Conservation (phyloP, 192 early-diverging fungal species). For the Geranomyces michiganensis region DNA sequence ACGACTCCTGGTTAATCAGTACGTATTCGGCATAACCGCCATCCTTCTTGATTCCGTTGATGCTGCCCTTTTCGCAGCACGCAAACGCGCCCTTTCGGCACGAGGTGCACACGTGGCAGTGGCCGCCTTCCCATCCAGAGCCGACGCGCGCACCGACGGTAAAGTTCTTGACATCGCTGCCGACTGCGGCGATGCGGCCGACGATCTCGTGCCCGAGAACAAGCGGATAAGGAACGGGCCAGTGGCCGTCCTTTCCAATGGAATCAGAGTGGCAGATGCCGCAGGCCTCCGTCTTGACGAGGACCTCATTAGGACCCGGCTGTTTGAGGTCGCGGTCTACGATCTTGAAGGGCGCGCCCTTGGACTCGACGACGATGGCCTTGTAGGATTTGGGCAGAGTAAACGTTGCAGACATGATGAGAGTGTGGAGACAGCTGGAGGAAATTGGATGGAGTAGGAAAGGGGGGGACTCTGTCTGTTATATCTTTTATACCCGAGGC, state of each 20-base stretch:
- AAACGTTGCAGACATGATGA: no score
- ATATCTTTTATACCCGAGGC: no score
- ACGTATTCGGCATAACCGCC: constrained; percentile 69
- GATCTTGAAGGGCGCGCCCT: constrained; percentile 15
- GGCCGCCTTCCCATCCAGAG: constrained; percentile 66
- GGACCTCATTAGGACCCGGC: constrained; percentile 7
- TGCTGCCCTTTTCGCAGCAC: constrained; percentile 57
- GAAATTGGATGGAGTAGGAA: no score
- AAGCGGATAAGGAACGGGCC: constrained; percentile 45
- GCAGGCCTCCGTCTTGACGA: constrained; percentile 34
- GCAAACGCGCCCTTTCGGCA: constrained; percentile 55
- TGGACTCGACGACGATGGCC: constrained; percentile 4
- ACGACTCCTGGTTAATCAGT: constrained; percentile 44
- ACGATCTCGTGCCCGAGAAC: constrained; percentile 75
- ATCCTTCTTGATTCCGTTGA: constrained; percentile 53
- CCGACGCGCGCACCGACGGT: constrained; percentile 68
- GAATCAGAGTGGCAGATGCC: constrained; percentile 44
- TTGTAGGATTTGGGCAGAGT: constrained; percentile 17
- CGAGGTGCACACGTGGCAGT: constrained; percentile 58
- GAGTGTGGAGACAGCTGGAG: no score
- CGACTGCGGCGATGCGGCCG: constrained; percentile 63
- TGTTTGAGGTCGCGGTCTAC: neutral
- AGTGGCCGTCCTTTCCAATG: constrained; percentile 3
- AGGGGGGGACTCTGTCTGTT: no score
- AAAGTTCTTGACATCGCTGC: constrained; percentile 54